Base-by-base conservation (phyloP, 306 rosid genomes). In the Hippophae tibetana region DNA sequence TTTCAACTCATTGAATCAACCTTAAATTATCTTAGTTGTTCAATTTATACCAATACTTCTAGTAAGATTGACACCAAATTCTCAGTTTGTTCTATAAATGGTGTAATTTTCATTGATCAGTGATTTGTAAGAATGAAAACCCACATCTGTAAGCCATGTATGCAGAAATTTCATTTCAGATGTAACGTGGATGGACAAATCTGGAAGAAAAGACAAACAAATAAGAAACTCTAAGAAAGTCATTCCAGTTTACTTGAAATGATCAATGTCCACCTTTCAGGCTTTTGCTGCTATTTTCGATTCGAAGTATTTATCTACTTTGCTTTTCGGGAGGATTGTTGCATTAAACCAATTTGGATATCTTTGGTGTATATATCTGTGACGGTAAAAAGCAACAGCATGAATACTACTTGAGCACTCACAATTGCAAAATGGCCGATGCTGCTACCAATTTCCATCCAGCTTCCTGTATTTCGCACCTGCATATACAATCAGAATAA, bases 391-490 rank as follows among this genome's bases (percentile, higher is more conserved):
- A 85, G 90, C 72, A 89, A 41, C 40, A 89, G 74, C 62, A 89
- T 89, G 72, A 89, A 89, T 53, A 89, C 95, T 60, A 89, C 90
- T 67, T 89, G 97, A 69, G 97, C 97, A 70, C 95, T 89, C 86
- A 89, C 13, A 38, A 89, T 89, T 56, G 95, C 97, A 43, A 89
- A 89, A 70, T 89, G 97, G 77, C 97, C 83, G 43, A 89, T 89
- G 69, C 97, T 89, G 64, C 81, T 83, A 53, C 97, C 97, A 66
- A 89, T 89, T 74, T 89, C 97, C 97, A 85, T 89, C 95, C 97
- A 89, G 68, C 95, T 89, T 77, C 97, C 97, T 0, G 78, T 89
- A 72, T 89, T 89, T 58, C 80, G 76, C 54, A 89, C 96, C 94
- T 88, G 81, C 10, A 66, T 26, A 27, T 26, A 8, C 43, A 51